phyloP scores from a whole-genome alignment of 2,329 filamentous ascomycete species.

The Stylonectria norvegica region DNA sequence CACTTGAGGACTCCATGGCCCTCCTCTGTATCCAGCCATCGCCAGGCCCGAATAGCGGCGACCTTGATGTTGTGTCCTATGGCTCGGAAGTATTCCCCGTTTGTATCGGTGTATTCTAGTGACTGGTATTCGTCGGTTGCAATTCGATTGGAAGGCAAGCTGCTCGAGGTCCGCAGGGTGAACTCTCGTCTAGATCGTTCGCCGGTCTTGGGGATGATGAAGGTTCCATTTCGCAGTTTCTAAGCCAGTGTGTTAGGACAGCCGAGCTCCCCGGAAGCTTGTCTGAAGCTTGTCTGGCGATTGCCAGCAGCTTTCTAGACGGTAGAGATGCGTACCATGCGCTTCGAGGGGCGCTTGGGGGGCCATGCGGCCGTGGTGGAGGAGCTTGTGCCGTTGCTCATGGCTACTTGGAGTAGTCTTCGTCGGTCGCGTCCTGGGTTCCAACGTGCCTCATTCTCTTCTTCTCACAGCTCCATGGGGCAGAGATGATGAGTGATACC shows the following conservation, averaged over 20 bases:
- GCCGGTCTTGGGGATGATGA: slow-evolving; percentile 81
- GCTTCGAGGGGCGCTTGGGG: slow-evolving; percentile 42
- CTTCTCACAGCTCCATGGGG: slow-evolving; percentile 16
- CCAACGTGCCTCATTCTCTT: slow-evolving; percentile 23
- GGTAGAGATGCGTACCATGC: slow-evolving; percentile 37
- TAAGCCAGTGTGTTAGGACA: slow-evolving; percentile 29
- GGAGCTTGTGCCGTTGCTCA: slow-evolving; percentile 34
- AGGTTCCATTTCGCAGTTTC: slow-evolving; percentile 80
- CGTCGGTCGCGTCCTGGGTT: slow-evolving; percentile 18
- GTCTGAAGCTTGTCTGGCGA: background rate
- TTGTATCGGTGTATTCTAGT: slow-evolving; percentile 27
- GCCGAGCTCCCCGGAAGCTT: slow-evolving; percentile 11
- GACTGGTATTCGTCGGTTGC: slow-evolving; percentile 16
- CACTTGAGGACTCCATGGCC: slow-evolving; percentile 86
- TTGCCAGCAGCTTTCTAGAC: background rate
- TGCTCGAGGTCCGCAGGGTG: slow-evolving; percentile 60
- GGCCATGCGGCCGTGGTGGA: slow-evolving; percentile 37
- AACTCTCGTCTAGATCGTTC: slow-evolving; percentile 79
- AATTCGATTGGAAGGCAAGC: slow-evolving; percentile 26
- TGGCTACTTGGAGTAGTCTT: slow-evolving; percentile 40
- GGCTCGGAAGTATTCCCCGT: slow-evolving; percentile 34
- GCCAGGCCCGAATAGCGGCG: slow-evolving; percentile 51
- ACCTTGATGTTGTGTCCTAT: slow-evolving; percentile 37
- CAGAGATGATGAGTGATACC: no score
- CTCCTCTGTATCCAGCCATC: slow-evolving; percentile 59